Evolutionary conservation across 163 green algal species (phyloP), one percentile per base, ranked within the genome.

Genomic region (Scenedesmus sp.): DNA sequence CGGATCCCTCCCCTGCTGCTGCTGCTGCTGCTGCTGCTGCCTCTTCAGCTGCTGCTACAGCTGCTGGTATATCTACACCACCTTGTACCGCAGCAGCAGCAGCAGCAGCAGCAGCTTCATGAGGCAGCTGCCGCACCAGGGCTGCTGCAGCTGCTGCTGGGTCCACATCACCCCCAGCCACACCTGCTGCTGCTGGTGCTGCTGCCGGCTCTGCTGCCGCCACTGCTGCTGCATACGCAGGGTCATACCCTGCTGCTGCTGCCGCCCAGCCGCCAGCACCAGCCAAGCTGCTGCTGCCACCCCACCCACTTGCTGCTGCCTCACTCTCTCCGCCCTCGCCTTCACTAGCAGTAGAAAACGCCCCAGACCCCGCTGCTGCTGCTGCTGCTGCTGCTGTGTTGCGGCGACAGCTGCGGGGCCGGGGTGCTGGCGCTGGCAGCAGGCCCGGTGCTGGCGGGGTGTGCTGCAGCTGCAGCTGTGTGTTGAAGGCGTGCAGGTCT

Each of bases 311-410:
- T 52, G 70, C 70, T 16, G 23, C 5, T 2, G 23, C 70, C 70
- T 79, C 4, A 52, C 70, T 79, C 2, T 79, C 70, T 2, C 20
- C 23, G 3, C 46, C 70, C 23, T 79, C 70, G 2, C 2, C 5
- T 1, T 79, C 70, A 13, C 70, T 79, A 3, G 6, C 70, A 15
- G 34, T 46, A 46, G 23, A 79, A 6, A 79, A n/a, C 2, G 70
- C 70, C 18, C 70, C 66, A 76, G 66, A 76, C 66, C 66, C 87
- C 91, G 89, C 67, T 94, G 92, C 9, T 88, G 91, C 54, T 94
- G 59, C n/a, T 89, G 91, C 83, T 94, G 92, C 60, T 57, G 79
- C 62, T 86, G 52, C 79, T 92, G 88, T 64, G 79, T 62, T 26
- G 79, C 88, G 70, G 6, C 70, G 23, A 7, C 46, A 23, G 20